A percentile compares a stretch with the other conserved stretches of the same genome.
Conservation (phyloP, 495 filamentous ascomycete genomes). For the Gamarada debralockiae region DNA sequence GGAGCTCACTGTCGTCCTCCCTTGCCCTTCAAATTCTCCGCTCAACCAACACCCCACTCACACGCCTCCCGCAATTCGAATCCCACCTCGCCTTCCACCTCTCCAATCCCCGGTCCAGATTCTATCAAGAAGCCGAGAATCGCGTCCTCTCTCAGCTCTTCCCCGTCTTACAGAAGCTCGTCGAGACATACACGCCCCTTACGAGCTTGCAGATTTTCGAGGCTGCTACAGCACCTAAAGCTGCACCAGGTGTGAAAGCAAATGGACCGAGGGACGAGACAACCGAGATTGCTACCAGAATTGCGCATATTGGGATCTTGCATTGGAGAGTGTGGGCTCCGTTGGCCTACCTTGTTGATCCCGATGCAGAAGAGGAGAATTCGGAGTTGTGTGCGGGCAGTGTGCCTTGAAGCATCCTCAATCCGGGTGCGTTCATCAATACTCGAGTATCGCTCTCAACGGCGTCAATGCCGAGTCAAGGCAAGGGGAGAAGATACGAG, state of each 20-base stretch:
- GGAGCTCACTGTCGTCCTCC: conserved; percentile 23
- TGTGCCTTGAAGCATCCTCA: conserved; percentile 11
- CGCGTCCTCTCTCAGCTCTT: conserved; percentile 19
- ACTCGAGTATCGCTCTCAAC: neutral
- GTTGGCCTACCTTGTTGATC: conserved; percentile 50
- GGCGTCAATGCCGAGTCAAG: neutral
- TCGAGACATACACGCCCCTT: conserved; percentile 44
- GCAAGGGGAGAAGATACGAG: neutral
- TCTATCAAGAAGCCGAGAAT: conserved; percentile 22
- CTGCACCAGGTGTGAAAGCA: neutral
- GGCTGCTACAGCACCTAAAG: conserved; percentile 33
- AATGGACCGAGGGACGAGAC: conserved; percentile 13
- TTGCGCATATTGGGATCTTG: conserved; percentile 74
- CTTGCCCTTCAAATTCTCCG: conserved; percentile 51
- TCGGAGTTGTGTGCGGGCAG: no score
- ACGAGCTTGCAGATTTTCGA: conserved; percentile 48
- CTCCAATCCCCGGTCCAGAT: conserved; percentile 14
- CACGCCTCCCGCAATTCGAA: conserved; percentile 42
- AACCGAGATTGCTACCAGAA: conserved; percentile 62
- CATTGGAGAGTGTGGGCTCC: conserved; percentile 88
- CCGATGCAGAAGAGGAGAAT: conserved; percentile 15
- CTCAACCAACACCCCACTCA: conserved; percentile 39
- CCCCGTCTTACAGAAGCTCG: conserved; percentile 37
- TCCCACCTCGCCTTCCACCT: conserved; percentile 29
- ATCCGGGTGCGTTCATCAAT: neutral